Base-by-base conservation (phyloP, 306 rosid genomes). In the Vigna angularis region DNA sequence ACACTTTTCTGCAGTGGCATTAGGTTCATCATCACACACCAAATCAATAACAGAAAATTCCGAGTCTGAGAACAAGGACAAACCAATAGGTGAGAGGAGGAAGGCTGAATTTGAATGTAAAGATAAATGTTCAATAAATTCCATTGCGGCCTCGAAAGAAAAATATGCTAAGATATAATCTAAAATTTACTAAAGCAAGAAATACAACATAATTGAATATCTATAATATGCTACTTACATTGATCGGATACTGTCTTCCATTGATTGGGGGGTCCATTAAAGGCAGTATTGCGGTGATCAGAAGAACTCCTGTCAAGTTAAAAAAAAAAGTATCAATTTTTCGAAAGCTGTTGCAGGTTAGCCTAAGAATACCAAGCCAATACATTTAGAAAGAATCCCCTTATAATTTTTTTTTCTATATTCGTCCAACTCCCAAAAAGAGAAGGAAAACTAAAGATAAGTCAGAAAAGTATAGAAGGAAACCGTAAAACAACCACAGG, bases 21-120 rank as follows among this genome's bases (percentile, higher is more conserved):
- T 85, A 66, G 70, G 79, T 76, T 81, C 93, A 79, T 95, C 97
- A 83, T 83, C 93, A 56, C 82, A 82, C 58, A 95, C 74, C 86
- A 92, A 86, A 90, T 92, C 96, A 53, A 92, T 80, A 64, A 95
- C 83, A 78, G 92, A 92, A 65, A 84, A 80, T 68, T 81, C 97
- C 70, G 87, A 64, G 75, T 81, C 98, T 95, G 83, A 44, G 53
- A 75, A 70, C 30, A 87, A 75, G 62, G 66, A 42, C 56, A 81
- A 75, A 66, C 40, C 75, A 63, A 72, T 36, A 71, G 56, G 52
- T 62, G 58, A 73, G 72, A 69, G 42, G 32, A 51, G 15, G 49
- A 28, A 3, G 28, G 51, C 70, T 65, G 32, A 77, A 50, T 22
- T 45, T 15, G 1, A 44, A 22, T 65, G 56, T 26, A 56, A 56